Base-by-base conservation (phyloP, 1,139 yeast species). In the Debaryomyces psychrophilus region DNA sequence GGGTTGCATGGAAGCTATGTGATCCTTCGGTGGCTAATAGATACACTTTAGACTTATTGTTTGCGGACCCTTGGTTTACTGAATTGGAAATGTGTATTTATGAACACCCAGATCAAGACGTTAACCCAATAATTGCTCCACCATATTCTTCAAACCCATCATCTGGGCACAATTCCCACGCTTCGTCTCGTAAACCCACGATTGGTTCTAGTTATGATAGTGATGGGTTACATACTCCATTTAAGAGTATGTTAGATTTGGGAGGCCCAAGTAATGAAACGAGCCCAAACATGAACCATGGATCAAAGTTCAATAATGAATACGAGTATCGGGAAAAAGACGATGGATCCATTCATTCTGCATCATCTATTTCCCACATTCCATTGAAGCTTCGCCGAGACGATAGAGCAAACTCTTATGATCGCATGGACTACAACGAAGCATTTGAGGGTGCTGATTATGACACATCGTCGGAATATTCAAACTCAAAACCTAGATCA, bases 1-100 rank as follows among this genome's bases (percentile, higher is more conserved):
- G 90, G 54, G 82, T 82, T 5, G 89, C 90, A 5, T 85, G 92
- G 90, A 79, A 87, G 60, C 67, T 87, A 46, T 82, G 87, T 57
- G 90, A 86, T 58, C 89, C 90, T 6, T 70, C 80, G 25, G 69
- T 76, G 0, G 59, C 55, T 2, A 68, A 79, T 8, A 70, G 95
- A 50, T 82, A 83, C 61, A 73, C 77, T 20, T 58, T 86, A 55
- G 74, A 77, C 1, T 71, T 73, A 33, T 65, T 87, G 34, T 80
- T 83, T 51, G 57, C 68, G 7, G 90, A 86, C 57, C 82, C 85
- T 3, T 86, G 89, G 85, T 85, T 86, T 61, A 68, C 65, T 40
- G 53, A 67, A 9, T 66, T 85, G 46, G 88, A 82, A 52, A 80
- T 82, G 73, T 86, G 93, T 60, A 53, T 79, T 17, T 76, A 76